These are phyloP conservation scores for Osmanthus fragrans DNA, from an alignment of 257 asterid genomes.

Conservation along the genomic window DNA sequence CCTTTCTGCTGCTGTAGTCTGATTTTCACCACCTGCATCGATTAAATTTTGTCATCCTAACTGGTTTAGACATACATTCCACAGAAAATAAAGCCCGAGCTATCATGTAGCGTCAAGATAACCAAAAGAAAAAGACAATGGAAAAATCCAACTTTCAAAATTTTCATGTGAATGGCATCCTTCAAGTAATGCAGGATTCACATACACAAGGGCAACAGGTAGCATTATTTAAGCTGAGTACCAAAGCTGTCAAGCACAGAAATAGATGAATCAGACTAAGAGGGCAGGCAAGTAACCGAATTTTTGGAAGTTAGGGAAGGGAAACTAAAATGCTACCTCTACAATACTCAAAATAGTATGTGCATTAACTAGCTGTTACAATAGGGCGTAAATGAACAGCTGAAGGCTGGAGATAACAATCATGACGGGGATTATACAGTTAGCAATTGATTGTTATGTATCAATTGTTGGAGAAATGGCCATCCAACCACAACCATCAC, in stretches of 20 bases:
- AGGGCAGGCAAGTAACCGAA: neutral
- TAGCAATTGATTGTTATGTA: neutral
- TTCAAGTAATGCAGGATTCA: neutral
- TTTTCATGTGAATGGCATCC: neutral
- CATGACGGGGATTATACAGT: neutral
- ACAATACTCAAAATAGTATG: neutral
- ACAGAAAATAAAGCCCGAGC: neutral
- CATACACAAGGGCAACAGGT: neutral
- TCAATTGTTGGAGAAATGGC: neutral
- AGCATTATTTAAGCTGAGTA: neutral
- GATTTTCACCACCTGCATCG: constrained; percentile 86
- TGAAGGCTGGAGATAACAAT: neutral
- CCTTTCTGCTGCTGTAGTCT: constrained; percentile 97
- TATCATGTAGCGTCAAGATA: neutral
- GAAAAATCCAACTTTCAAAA: neutral
- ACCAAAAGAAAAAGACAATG: neutral
- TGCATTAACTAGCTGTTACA: neutral
- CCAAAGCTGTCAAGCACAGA: neutral
- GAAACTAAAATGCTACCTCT: neutral
- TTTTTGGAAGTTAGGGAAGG: too few species aligned
- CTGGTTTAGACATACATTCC: neutral
- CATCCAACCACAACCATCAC: neutral
- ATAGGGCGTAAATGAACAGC: neutral
- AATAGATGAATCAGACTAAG: neutral
- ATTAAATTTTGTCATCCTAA: constrained; percentile 9